Evolutionary conservation across 371 early-diverging fungal genomes (phyloP), one percentile per base, ranked within the genome.

Genomic region (Nematocida ausubeli): DNA sequence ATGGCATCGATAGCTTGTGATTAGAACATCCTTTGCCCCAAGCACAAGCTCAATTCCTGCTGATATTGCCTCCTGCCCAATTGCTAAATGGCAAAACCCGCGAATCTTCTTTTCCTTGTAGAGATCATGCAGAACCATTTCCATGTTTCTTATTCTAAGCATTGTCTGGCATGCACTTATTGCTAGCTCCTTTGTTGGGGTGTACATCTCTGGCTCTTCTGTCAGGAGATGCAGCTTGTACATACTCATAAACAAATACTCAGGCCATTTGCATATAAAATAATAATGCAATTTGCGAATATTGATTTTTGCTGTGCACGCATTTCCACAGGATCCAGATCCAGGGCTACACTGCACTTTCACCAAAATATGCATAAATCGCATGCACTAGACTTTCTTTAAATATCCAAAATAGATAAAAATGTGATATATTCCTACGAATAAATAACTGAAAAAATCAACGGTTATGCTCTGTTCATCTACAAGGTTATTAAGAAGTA

Each of bases 1-100:
- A 89, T 98, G 98, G 89, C 97, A 98, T 71, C 98, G 90, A 89
- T 98, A 98, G 69, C 96, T 93, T 55, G 95, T 93, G 86, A 96
- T 96, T 78, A 95, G 87, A 24, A 92, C 89, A 86, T 98, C 98
- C n/a, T 90, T 87, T 49, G 85, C 83, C 44, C 89, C 89, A 82
- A 94, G 89, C 34, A 92, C 94, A 60, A 89, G 82, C 87, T 93
- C 92, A 88, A 96, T 91, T 71, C 95, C 96, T 24, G 93, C 91
- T 44, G 95, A 90, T 57, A 96, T 92, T 70, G 94, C 95, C 89
- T 98, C 98, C 89, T 98, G 96, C 69, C 98, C 98, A 81, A 92
- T 94, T 84, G 92, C 92, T 88, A 98, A 88, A 87, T 98, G 98
- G 87, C 96, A 96, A 90, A 98, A 98, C 71, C 98, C 98, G 75